phyloP scores from a whole-genome alignment of 495 filamentous ascomycete genomes.

The Corynascus novoguineensis region DNA sequence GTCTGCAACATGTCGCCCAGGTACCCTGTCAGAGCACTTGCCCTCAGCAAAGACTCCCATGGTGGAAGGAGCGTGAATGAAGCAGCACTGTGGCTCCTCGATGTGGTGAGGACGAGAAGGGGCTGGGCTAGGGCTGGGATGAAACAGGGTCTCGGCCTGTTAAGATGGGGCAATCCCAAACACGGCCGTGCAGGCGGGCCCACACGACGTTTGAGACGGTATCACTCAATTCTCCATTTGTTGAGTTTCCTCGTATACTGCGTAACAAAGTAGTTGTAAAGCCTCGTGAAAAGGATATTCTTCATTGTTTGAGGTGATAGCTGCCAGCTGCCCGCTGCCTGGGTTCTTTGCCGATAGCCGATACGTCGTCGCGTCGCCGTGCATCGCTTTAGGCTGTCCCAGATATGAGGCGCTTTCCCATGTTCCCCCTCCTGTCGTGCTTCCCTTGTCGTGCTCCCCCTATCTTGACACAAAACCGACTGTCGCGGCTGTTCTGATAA shows the following conservation, averaged over 20 bases:
- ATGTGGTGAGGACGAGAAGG: conserved; percentile 5
- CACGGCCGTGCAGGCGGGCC: conserved; percentile 26
- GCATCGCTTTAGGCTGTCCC: conserved; percentile 15
- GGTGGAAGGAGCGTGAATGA: too few species aligned
- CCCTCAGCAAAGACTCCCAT: too few species aligned
- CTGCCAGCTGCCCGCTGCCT: conserved; percentile 4
- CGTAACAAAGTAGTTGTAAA: conserved; percentile 12
- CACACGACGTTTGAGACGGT: conserved; percentile 31
- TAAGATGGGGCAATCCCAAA: conserved; percentile 32
- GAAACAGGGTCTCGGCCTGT: conserved; percentile 36
- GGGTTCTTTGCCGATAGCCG: conserved; percentile 20
- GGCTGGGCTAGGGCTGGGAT: conserved; percentile 27
- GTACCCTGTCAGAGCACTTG: too few species aligned
- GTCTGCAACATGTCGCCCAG: too few species aligned
- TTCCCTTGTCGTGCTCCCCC: conserved; percentile 4
- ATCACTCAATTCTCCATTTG: conserved; percentile 14
- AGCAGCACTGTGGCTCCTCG: conserved; percentile 21
- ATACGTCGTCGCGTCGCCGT: conserved; percentile 22
- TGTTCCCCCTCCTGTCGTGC: conserved; percentile 11
- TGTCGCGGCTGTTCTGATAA: not conserved
- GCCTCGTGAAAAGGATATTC: conserved; percentile 7
- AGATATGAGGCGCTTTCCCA: too few species aligned
- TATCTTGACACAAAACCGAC: not conserved
- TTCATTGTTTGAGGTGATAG: conserved; percentile 7
- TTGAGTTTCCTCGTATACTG: too few species aligned